Evolutionary conservation across 2,329 filamentous ascomycete genomes (phyloP).

Genomic region (Dothidotthia symphoricarpi): DNA sequence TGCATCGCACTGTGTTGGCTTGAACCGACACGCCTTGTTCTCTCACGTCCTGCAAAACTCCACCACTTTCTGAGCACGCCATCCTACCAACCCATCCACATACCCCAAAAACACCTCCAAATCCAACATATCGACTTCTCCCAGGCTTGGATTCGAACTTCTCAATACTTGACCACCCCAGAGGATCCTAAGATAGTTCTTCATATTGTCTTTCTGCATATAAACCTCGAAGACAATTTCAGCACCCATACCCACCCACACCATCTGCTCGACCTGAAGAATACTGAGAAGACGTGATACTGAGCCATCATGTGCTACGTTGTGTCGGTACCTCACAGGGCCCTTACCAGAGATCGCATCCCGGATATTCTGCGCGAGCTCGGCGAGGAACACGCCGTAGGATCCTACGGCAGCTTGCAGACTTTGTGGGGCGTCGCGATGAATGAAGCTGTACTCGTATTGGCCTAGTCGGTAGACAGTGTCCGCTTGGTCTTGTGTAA

Average conservation of each 20-base stretch:
- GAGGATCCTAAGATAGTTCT: constrained; percentile 62
- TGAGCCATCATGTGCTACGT: constrained; percentile 77
- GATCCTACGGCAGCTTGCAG: constrained; percentile 61
- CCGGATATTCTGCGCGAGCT: constrained; percentile 66
- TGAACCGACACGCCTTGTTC: background rate
- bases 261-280: constrained; percentile 71
- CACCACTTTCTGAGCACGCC: constrained; percentile 44
- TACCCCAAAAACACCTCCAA: constrained; percentile 64
- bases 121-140: constrained; percentile 68
- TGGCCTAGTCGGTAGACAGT: constrained; percentile 72
- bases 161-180: constrained; percentile 66
- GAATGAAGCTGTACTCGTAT: constrained; percentile 78
- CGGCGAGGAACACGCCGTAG: constrained; percentile 72
- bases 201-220: constrained; percentile 14
- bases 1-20: background rate
- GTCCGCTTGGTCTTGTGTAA: constrained; percentile 63
- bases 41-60: constrained; percentile 31
- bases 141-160: constrained; percentile 68
- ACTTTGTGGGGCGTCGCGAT: constrained; percentile 64
- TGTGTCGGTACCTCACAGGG: constrained; percentile 63
- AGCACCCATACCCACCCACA: constrained; percentile 80
- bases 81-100: constrained; percentile 68
- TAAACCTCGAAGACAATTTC: constrained; percentile 77
- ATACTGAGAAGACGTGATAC: constrained; percentile 66
- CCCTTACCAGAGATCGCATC: constrained; percentile 27